Evolutionary conservation across 2,329 filamentous ascomycete genomes (phyloP).

Genomic region (Epicoccum nigrum): DNA sequence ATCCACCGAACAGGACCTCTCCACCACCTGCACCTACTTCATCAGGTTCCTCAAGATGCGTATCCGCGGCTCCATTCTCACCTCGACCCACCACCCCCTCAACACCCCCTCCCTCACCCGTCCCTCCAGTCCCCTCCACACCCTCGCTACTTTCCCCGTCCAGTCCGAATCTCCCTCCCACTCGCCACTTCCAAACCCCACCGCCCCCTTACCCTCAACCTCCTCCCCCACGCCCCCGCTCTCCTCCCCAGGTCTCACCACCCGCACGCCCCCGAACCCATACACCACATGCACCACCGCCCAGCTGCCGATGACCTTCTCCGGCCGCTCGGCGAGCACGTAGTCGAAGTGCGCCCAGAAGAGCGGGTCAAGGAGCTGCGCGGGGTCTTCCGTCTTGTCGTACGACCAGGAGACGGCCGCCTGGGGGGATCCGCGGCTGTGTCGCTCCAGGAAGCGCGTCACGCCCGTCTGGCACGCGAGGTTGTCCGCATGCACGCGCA

Average conservation of each 20-base stretch:
- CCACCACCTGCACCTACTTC: slow-evolving; percentile 2
- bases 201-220: slow-evolving; percentile 9
- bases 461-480: slow-evolving; percentile 68
- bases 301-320: slow-evolving; percentile 59
- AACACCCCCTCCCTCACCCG: too few species aligned
- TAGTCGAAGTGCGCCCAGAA: slow-evolving; percentile 68
- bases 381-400: slow-evolving; percentile 64
- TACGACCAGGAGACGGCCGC: slow-evolving; percentile 56
- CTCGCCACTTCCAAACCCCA: slow-evolving; percentile 5
- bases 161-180: slow-evolving; percentile 21
- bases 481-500: slow-evolving; percentile 62
- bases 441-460: slow-evolving; percentile 61
- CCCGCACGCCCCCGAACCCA: slow-evolving; percentile 57
- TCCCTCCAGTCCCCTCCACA: slow-evolving; percentile 20
- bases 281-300: slow-evolving; percentile 56
- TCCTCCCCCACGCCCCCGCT: slow-evolving; percentile 25
- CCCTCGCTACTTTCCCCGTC: slow-evolving; percentile 25
- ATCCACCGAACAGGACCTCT: neutral
- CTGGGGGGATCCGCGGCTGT: slow-evolving; percentile 37
- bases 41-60: slow-evolving; percentile 54
- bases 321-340: slow-evolving; percentile 59
- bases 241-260: slow-evolving; percentile 54
- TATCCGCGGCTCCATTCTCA: slow-evolving; percentile 61
- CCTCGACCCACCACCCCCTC: slow-evolving; percentile 61
- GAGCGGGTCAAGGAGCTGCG: slow-evolving; percentile 52